Conservation (phyloP, 441 rosid species). For the Mallotus japonicus region DNA sequence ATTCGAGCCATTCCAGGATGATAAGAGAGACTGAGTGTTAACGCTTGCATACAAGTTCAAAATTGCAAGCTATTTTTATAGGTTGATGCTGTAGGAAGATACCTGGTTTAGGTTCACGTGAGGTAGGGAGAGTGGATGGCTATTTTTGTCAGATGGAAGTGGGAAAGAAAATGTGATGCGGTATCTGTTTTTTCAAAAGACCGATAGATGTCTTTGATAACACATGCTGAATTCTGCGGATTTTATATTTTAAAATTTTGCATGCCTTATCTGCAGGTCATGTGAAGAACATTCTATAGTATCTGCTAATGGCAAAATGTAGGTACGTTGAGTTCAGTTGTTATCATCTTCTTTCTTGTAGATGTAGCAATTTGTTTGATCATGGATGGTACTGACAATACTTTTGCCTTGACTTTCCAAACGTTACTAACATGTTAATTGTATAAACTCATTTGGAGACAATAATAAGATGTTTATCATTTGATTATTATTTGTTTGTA, state of each 20-base stretch:
- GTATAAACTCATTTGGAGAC: neutral
- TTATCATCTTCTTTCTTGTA: slow-evolving; percentile 2
- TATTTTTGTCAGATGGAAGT: neutral
- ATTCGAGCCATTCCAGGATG: neutral
- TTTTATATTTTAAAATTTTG: slow-evolving; percentile 28
- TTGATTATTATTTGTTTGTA: neutral
- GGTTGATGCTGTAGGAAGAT: slow-evolving; percentile 11
- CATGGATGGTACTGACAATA: slow-evolving; percentile 10
- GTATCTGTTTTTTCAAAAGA: slow-evolving; percentile 2
- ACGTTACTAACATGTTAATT: neutral
- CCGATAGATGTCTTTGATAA: slow-evolving; percentile 25
- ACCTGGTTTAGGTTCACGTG: neutral
- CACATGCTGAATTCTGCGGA: slow-evolving; percentile 20
- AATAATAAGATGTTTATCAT: neutral
- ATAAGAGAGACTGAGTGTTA: neutral
- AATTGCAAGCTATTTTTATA: neutral
- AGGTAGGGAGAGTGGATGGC: neutral
- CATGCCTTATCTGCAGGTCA: slow-evolving; percentile 54
- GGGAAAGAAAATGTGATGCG: neutral
- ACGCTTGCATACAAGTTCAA: neutral
- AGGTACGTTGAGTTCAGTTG: slow-evolving; percentile 40
- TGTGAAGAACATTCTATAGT: slow-evolving; percentile 35
- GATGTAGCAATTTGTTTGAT: slow-evolving; percentile 13
- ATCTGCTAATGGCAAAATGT: slow-evolving; percentile 43
- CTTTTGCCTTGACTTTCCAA: slow-evolving; percentile 10